Conservation (phyloP, 2,329 filamentous ascomycete species). For the Zalaria obscura region DNA sequence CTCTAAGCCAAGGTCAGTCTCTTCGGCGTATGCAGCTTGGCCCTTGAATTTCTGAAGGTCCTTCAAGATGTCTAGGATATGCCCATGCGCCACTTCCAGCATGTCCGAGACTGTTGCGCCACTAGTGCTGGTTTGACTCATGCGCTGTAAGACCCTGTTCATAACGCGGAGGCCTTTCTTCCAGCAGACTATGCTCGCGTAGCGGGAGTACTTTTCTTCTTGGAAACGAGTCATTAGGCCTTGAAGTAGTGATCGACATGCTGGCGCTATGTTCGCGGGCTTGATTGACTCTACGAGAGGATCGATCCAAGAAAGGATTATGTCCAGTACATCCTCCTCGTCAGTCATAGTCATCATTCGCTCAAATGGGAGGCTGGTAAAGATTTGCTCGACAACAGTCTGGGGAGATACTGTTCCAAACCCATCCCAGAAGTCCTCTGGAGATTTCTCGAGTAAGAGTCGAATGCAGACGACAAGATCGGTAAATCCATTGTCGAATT, state of each 20-base stretch:
- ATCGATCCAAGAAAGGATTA: slow-evolving; percentile 62
- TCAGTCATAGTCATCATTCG: slow-evolving; percentile 42
- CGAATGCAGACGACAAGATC: slow-evolving; percentile 58
- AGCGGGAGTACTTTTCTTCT: slow-evolving; percentile 38
- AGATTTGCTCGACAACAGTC: slow-evolving; percentile 71
- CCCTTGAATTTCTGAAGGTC: slow-evolving; percentile 16
- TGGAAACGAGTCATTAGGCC: slow-evolving; percentile 57
- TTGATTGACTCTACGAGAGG: slow-evolving; percentile 68
- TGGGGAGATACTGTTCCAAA: slow-evolving; percentile 69
- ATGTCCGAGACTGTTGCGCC: slow-evolving; percentile 37
- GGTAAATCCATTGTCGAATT: slow-evolving; percentile 41
- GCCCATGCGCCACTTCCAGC: slow-evolving; percentile 49
- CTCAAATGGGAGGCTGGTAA: slow-evolving; percentile 54
- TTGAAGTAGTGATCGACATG: slow-evolving; percentile 64
- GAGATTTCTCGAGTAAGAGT: slow-evolving; percentile 57
- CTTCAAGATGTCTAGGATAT: slow-evolving; percentile 29
- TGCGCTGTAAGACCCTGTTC: slow-evolving; percentile 7
- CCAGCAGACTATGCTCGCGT: slow-evolving; percentile 47
- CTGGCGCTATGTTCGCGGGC: slow-evolving; percentile 60
- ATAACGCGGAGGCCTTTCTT: slow-evolving; percentile 50
- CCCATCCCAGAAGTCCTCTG: slow-evolving; percentile 76
- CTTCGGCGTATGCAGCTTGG: slow-evolving; percentile 5
- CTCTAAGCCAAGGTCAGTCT: slow-evolving; percentile 38
- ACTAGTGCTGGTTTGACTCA: slow-evolving; percentile 12
- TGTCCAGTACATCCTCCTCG: slow-evolving; percentile 42